phyloP scores from a whole-genome alignment of 768 basidiomycete genomes.

The Macrolepiota fuliginosa region DNA sequence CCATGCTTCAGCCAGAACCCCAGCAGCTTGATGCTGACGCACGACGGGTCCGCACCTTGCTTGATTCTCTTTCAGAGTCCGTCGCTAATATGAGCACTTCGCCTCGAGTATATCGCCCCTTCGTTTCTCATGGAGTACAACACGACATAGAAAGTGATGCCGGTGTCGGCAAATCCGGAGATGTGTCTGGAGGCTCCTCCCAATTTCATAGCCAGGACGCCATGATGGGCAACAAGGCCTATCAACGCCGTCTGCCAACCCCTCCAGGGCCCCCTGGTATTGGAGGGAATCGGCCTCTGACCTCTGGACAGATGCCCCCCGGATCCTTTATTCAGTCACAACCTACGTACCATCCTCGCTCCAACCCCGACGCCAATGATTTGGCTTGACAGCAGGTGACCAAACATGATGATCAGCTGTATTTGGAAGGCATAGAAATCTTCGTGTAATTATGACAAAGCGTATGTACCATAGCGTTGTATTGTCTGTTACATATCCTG shows the following conservation, averaged over 20 bases:
- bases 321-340: not conserved
- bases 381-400: not conserved
- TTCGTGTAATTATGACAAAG: not conserved
- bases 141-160: not conserved
- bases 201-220: not conserved
- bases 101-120: not conserved
- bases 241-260: conserved; percentile 5
- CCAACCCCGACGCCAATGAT: not conserved
- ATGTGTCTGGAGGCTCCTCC: not conserved
- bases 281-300: not conserved
- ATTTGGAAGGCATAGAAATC: not conserved
- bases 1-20: not conserved
- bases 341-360: not conserved
- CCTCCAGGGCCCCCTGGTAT: conserved; percentile 9
- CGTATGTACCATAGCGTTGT: not conserved
- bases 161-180: too few species aligned
- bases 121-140: not conserved
- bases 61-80: conserved; percentile 4
- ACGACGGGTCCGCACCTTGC: not conserved
- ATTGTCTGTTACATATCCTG: not conserved
- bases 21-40: not conserved
- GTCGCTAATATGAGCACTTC: not conserved
- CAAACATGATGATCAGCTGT: not conserved
- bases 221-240: not conserved
- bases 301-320: not conserved